Evolutionary conservation across 768 basidiomycete genomes (phyloP).

Genomic region (Kwoniella heveanensis): DNA sequence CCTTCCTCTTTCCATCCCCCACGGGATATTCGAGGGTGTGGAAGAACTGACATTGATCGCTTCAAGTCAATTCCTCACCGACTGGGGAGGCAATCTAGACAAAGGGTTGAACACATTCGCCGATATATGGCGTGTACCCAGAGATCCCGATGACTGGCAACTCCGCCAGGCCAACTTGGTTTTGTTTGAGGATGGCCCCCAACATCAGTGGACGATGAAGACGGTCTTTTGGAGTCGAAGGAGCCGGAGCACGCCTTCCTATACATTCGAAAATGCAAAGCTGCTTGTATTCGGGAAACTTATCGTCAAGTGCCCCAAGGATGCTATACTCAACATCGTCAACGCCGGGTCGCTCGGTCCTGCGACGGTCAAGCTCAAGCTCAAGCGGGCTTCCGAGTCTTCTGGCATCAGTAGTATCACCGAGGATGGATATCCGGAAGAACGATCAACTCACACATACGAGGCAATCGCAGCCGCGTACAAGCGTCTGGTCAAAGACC

Average conservation of each 20-base stretch:
- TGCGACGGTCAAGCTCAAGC: neutral
- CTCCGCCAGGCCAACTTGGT: constrained; percentile 3
- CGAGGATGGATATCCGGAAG: no score
- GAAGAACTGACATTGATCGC: constrained; percentile 3
- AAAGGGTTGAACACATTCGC: neutral
- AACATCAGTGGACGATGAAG: neutral
- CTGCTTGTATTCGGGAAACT: neutral
- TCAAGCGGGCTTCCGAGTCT: no score
- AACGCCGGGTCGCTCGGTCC: neutral
- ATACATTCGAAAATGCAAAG: no score
- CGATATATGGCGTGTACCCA: no score
- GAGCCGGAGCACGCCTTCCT: no score
- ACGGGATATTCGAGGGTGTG: neutral
- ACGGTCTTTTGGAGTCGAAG: neutral
- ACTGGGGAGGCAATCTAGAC: no score
- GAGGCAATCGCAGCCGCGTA: no score
- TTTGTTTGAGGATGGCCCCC: neutral
- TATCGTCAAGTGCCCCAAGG: neutral
- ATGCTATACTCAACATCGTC: neutral
- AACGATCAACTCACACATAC: neutral
- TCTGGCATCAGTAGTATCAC: no score
- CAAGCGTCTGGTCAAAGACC: neutral
- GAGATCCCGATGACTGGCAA: no score
- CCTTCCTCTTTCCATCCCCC: neutral
- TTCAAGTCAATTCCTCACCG: neutral